phyloP scores from a whole-genome alignment of 1,139 yeast genomes.

The Diutina rugosa region DNA sequence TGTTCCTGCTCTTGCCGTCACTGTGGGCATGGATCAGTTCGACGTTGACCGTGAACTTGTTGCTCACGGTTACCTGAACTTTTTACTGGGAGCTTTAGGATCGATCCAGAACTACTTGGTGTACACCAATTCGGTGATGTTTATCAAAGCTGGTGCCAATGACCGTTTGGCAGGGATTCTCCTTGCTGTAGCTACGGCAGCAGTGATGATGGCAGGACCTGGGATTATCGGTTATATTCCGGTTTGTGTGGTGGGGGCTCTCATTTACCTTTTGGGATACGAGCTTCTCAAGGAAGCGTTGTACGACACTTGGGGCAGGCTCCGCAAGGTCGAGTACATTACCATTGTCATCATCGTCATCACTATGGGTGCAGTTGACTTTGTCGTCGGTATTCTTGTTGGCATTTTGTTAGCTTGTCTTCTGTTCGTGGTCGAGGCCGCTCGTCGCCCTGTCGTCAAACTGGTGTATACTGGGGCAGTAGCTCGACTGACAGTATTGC shows the following conservation, averaged over 20 bases:
- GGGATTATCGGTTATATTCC: slow-evolving; percentile 89
- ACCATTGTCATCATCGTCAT: slow-evolving; percentile 78
- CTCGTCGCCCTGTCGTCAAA: slow-evolving; percentile 68
- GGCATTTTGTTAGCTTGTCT: slow-evolving; percentile 88
- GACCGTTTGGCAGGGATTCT: slow-evolving; percentile 77
- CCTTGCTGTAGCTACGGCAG: slow-evolving; percentile 69
- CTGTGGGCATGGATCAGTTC: slow-evolving; percentile 72
- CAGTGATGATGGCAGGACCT: slow-evolving; percentile 81
- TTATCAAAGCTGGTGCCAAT: slow-evolving; percentile 91
- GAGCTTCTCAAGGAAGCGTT: slow-evolving; percentile 81
- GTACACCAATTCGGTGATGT: slow-evolving; percentile 83
- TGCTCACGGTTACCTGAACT: slow-evolving; percentile 92
- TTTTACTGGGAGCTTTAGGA: slow-evolving; percentile 71
- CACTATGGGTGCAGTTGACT: slow-evolving; percentile 93
- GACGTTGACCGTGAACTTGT: slow-evolving; percentile 89
- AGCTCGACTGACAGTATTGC: slow-evolving; percentile 83
- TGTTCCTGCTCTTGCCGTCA: slow-evolving; percentile 92
- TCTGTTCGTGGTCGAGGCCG: slow-evolving; percentile 84
- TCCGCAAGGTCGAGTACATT: slow-evolving; percentile 63
- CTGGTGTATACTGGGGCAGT: slow-evolving; percentile 80
- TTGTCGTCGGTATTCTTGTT: slow-evolving; percentile 81
- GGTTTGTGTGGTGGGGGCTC: slow-evolving; percentile 87
- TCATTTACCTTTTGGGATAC: slow-evolving; percentile 81
- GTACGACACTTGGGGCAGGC: slow-evolving; percentile 70
- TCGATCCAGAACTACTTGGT: slow-evolving; percentile 90